phyloP scores from a whole-genome alignment of 1,139 yeast genomes.

The Blastobotrys ciferrii region DNA sequence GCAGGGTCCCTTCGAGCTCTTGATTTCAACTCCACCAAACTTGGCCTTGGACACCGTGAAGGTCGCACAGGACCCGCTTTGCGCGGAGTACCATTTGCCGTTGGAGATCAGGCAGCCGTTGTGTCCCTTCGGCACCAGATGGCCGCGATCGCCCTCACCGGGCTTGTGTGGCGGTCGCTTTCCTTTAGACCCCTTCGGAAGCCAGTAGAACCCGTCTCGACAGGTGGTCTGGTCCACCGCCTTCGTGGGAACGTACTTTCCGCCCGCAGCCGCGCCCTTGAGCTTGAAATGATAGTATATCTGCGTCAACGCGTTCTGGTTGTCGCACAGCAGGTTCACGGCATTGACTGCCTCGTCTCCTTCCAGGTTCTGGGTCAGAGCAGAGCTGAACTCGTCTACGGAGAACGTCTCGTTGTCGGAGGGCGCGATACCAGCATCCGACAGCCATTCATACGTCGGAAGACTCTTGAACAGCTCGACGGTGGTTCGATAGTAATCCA shows the following conservation, averaged over 20 bases:
- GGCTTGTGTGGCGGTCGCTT: slow-evolving; percentile 16
- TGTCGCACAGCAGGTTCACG: slow-evolving; percentile 47
- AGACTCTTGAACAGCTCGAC: slow-evolving; percentile 60
- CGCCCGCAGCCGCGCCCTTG: slow-evolving; percentile 67
- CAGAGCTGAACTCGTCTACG: slow-evolving; percentile 59
- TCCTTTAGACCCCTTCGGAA: slow-evolving; percentile 55
- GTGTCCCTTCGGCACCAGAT: slow-evolving; percentile 53
- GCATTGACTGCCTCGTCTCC: slow-evolving; percentile 18
- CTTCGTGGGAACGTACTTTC: slow-evolving; percentile 65
- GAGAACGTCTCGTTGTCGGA: slow-evolving; percentile 60
- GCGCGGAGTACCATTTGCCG: slow-evolving; percentile 70
- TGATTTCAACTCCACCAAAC: slow-evolving; percentile 69
- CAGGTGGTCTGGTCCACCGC: slow-evolving; percentile 58
- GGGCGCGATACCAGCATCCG: slow-evolving; percentile 68
- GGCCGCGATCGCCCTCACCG: slow-evolving; percentile 38
- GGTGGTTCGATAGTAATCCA: slow-evolving; percentile 71
- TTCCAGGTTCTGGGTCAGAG: slow-evolving; percentile 50
- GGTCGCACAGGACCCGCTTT: slow-evolving; percentile 84
- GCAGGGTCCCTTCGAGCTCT: slow-evolving; percentile 73
- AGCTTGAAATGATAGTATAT: slow-evolving; percentile 88
- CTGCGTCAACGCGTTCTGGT: slow-evolving; percentile 54
- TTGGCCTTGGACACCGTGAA: slow-evolving; percentile 54
- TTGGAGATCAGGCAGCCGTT: slow-evolving; percentile 78
- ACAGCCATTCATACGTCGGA: slow-evolving; percentile 70
- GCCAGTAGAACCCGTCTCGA: slow-evolving; percentile 62